phyloP scores from a whole-genome alignment of 495 filamentous ascomycete genomes.

The Aspergillus ellipticus region DNA sequence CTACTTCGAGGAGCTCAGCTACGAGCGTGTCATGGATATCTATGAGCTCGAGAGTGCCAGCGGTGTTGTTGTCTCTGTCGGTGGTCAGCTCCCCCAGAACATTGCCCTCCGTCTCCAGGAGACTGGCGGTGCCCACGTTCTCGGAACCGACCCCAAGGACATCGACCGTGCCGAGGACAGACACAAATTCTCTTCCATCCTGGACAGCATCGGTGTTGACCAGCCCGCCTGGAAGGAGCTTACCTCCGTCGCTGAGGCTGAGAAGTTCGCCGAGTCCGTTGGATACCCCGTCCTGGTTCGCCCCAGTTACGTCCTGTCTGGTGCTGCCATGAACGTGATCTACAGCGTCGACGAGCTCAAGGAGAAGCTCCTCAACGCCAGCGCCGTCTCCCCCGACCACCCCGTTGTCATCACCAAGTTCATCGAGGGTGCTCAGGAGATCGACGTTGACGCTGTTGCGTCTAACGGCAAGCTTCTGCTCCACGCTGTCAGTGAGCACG shows the following conservation, averaged over 20 bases:
- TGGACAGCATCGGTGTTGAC: slow-evolving; percentile 93
- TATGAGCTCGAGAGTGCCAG: slow-evolving; percentile 86
- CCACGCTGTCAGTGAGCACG: slow-evolving; percentile 93
- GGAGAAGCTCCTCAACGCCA: slow-evolving; percentile 82
- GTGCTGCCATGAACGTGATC: slow-evolving; percentile 97
- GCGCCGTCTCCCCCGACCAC: slow-evolving; percentile 89
- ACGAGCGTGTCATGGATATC: slow-evolving; percentile 98
- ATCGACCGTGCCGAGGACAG: slow-evolving; percentile 97
- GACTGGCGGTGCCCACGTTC: slow-evolving; percentile 78
- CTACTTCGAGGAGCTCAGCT: slow-evolving; percentile 96
- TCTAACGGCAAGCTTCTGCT: slow-evolving; percentile 80
- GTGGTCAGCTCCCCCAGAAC: slow-evolving; percentile 94
- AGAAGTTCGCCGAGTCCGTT: slow-evolving; percentile 77
- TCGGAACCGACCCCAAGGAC: slow-evolving; percentile 87
- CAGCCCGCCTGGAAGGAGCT: slow-evolving; percentile 98
- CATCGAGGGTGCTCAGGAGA: slow-evolving; percentile 95
- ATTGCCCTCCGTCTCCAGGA: slow-evolving; percentile 95
- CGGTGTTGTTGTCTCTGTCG: slow-evolving; percentile 92
- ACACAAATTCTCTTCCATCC: slow-evolving; percentile 96
- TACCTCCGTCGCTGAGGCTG: slow-evolving; percentile 82
- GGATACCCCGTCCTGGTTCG: slow-evolving; percentile 91
- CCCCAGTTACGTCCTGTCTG: slow-evolving; percentile 93
- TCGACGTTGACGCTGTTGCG: slow-evolving; percentile 95
- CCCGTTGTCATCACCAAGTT: slow-evolving; percentile 98
- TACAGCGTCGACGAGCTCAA: slow-evolving; percentile 82